A percentile compares a stretch with the other conserved stretches of the same genome.
phyloP scores from a whole-genome alignment of 169 alveolate genomes.

The Cryptosporidium sp. region DNA sequence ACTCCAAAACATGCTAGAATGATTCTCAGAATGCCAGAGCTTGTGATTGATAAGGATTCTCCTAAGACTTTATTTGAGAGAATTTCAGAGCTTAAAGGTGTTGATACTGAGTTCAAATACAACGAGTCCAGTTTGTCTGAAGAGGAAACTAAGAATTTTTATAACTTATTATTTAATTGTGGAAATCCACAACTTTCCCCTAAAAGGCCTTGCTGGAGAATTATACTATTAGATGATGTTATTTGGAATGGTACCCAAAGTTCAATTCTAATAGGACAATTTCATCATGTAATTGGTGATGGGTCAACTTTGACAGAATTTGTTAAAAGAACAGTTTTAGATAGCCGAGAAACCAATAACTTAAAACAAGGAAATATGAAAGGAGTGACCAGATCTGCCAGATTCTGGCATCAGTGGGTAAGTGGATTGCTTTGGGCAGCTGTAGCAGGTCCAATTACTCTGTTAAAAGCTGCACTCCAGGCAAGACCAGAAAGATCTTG shows the following conservation, averaged over 20 bases:
- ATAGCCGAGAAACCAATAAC: slow-evolving; percentile 5
- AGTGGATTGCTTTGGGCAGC: slow-evolving; percentile 72
- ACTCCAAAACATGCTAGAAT: slow-evolving; percentile 46
- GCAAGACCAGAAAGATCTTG: slow-evolving; percentile 72
- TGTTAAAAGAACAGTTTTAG: slow-evolving; percentile 31
- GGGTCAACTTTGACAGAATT: slow-evolving; percentile 69
- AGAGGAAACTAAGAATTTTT: slow-evolving; percentile 17
- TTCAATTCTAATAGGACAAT: slow-evolving; percentile 61
- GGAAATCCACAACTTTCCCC: slow-evolving; percentile 14
- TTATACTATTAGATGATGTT: slow-evolving; percentile 47
- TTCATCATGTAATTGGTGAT: slow-evolving; percentile 72
- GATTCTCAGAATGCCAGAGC: slow-evolving; percentile 31
- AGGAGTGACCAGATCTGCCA: slow-evolving; percentile 61
- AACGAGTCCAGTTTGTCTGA: not conserved
- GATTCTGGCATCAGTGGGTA: slow-evolving; percentile 71
- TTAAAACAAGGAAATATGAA: not conserved
- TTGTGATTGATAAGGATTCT: slow-evolving; percentile 31
- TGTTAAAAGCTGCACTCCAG: slow-evolving; percentile 41
- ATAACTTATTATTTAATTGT: slow-evolving; percentile 23
- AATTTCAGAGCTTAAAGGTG: not conserved
- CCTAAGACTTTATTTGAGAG: slow-evolving; percentile 2
- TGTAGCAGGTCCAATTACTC: slow-evolving; percentile 64
- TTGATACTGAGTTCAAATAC: not conserved
- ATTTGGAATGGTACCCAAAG: slow-evolving; percentile 49
- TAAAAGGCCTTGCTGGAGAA: slow-evolving; percentile 71